Conservation (phyloP, 225 moss, liverwort and hornwort species). For the Ulota crispa region DNA sequence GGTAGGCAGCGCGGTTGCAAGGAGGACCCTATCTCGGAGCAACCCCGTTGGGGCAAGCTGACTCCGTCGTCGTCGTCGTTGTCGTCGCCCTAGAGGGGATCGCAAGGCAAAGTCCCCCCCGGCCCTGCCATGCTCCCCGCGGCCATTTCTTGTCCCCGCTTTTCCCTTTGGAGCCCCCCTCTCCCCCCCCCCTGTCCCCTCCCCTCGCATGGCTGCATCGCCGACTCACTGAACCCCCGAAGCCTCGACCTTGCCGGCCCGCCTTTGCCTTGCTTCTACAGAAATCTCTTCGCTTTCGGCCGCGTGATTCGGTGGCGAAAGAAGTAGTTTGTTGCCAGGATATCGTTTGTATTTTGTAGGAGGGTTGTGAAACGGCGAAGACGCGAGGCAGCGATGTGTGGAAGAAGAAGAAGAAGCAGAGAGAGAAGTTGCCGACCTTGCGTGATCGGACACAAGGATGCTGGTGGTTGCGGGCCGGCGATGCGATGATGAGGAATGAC, state of each 20-base stretch:
- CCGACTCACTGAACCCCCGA: not conserved
- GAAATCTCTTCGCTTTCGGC: not conserved
- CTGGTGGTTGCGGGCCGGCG: constrained; percentile 24
- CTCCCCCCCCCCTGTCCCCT: not conserved
- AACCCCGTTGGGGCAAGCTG: not conserved
- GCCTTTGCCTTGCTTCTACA: not conserved
- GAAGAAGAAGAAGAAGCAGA: not conserved
- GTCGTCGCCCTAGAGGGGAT: constrained; percentile 25
- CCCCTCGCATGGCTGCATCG: not conserved
- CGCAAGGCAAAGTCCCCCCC: not conserved
- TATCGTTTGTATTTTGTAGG: not conserved
- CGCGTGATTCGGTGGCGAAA: not conserved
- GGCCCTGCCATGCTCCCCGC: not conserved
- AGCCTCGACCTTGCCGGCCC: not conserved
- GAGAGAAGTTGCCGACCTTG: not conserved
- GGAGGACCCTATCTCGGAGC: constrained; percentile 11
- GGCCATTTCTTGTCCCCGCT: constrained; percentile 8
- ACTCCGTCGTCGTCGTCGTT: constrained; percentile 24
- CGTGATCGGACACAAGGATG: constrained; percentile 20
- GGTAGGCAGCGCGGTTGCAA: constrained; percentile 1
- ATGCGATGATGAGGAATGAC: constrained; percentile 33
- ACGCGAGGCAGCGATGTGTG: constrained; percentile 11
- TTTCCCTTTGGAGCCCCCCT: not conserved
- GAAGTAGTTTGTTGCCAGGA: not conserved
- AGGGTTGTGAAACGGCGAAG: not conserved